phyloP scores from a whole-genome alignment of 176 grass and related monocot species.

The Triticum turgidum region DNA sequence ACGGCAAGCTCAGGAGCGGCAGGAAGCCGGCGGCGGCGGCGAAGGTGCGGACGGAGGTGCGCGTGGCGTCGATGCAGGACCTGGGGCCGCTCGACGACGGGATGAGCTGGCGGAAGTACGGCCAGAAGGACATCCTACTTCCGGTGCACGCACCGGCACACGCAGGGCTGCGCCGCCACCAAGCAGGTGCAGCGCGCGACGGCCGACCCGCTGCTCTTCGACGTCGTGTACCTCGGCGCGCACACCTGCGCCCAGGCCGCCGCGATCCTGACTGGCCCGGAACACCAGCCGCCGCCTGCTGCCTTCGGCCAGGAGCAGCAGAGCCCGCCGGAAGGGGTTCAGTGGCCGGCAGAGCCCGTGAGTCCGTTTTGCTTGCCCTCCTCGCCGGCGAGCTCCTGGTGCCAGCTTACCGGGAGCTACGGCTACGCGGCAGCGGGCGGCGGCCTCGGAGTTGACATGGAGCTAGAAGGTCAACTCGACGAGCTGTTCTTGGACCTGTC shows the following conservation, averaged over 20 bases:
- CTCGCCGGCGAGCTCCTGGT: not conserved
- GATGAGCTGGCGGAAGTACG: slow-evolving; percentile 92
- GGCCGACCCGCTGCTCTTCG: slow-evolving; percentile 56
- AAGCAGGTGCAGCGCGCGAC: slow-evolving; percentile 89
- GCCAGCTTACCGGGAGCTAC: slow-evolving; percentile 18
- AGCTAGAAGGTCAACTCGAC: slow-evolving; percentile 17
- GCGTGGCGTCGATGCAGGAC: slow-evolving; percentile 42
- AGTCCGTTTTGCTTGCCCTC: slow-evolving; percentile 26
- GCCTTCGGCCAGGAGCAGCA: not conserved
- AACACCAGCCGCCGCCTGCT: not conserved
- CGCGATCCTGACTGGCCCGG: not conserved
- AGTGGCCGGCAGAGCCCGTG: slow-evolving; percentile 10
- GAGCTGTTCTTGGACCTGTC: slow-evolving; percentile 11
- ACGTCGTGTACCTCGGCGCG: slow-evolving; percentile 67
- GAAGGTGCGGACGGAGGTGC: slow-evolving; percentile 51
- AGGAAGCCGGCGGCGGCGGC: slow-evolving; percentile 50
- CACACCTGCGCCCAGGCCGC: slow-evolving; percentile 58
- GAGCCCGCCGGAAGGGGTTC: not conserved
- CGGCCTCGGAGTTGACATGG: slow-evolving; percentile 14
- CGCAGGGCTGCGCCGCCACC: slow-evolving; percentile 60
- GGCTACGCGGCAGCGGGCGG: not conserved
- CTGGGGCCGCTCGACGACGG: slow-evolving; percentile 54
- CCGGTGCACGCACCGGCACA: slow-evolving; percentile 76
- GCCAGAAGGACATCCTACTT: slow-evolving; percentile 99
- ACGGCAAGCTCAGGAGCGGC: not conserved